Base-by-base conservation (phyloP, 805 yeast species). In the Metschnikowia noctiluminum region DNA sequence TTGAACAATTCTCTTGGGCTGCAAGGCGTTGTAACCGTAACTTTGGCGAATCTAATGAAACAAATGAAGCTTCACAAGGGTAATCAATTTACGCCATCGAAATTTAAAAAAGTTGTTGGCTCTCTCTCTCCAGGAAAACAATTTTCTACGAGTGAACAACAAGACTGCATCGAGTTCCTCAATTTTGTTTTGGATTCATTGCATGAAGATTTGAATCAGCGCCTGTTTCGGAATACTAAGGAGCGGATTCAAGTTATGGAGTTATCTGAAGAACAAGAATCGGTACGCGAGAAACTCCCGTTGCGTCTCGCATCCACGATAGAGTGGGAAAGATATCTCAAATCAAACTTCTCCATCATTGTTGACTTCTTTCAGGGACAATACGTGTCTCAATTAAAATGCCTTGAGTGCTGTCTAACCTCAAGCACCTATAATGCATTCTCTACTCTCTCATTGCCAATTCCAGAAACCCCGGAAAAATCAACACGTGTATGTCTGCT, bases 321-420 rank as follows among this genome's bases (percentile, higher is more conserved):
- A 43, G 97, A 91, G 62, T 91, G 98, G 98, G 96, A 88, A 60
- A 71, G 95, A 49, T 89, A 89, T 62, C 69, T 89, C 47, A 83
- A 82, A 49, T 78, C 87, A 16, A 89, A 91, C 62, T 83, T 85
- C 54, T 89, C 96, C 36, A 76, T 84, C 1, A 77, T 91, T 26
- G 94, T 87, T 2, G 91, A 87, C 56, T 77, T 81, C 44, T 89
- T 89, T 63, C 96, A 89, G 62, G 98, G 97, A 1, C 97, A 91
- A 65, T 87, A 85, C 59, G 76, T 86, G 42, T 87, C 95, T n/a
- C 84, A 80, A 46, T 71, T 91, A 58, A 78, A 74, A 57, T 91
- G 98, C 65, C 65, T 82, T 41, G 78, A 74, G 31, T 91, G 98
- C 66, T 74, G 76, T 1, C 73, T 73, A 30, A 87, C 96, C 0